Percentiles rank a stretch among this genome's conserved stretches.
phyloP scores from a whole-genome alignment of 371 early-diverging fungal genomes.

The Rhizomucor miehei region DNA sequence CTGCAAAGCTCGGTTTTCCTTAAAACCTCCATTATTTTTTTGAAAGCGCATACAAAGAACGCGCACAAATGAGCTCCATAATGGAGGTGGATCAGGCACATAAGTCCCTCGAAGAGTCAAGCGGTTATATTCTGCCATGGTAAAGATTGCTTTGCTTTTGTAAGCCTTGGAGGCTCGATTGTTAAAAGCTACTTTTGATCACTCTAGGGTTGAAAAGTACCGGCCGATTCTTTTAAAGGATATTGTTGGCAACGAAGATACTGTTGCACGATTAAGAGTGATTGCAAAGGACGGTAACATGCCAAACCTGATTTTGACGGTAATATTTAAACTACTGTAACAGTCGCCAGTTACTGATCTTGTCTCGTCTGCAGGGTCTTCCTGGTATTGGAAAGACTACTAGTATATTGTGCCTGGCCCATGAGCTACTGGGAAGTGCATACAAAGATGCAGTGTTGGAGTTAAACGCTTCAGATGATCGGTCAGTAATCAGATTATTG shows the following conservation, averaged over 20 bases:
- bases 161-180: neutral
- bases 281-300: constrained; percentile 92
- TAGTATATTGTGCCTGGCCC: constrained; percentile 89
- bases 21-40: no score
- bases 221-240: constrained; percentile 86
- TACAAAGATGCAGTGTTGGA: constrained; percentile 93
- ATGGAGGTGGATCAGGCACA: neutral
- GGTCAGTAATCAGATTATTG: constrained; percentile 43
- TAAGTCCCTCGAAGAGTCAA: constrained; percentile 3
- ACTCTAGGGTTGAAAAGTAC: constrained; percentile 96
- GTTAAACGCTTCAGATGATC: constrained; percentile 98
- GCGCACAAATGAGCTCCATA: neutral
- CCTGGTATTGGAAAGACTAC: constrained; percentile 99
- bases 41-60: no score
- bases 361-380: constrained; percentile 61
- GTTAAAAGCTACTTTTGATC: neutral
- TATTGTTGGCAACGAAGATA: constrained; percentile 95
- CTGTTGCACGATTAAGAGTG: constrained; percentile 80
- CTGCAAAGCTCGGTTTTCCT: no score
- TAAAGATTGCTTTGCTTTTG: constrained; percentile 2
- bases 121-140: constrained; percentile 13
- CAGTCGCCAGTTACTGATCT: neutral
- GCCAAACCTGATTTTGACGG: constrained; percentile 96
- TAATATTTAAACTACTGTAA: constrained; percentile 22
- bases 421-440: constrained; percentile 77